Evolutionary conservation across 2,329 filamentous ascomycete species (phyloP), one percentile per base, ranked within the genome.

Genomic region (Diaporthe sp.): DNA sequence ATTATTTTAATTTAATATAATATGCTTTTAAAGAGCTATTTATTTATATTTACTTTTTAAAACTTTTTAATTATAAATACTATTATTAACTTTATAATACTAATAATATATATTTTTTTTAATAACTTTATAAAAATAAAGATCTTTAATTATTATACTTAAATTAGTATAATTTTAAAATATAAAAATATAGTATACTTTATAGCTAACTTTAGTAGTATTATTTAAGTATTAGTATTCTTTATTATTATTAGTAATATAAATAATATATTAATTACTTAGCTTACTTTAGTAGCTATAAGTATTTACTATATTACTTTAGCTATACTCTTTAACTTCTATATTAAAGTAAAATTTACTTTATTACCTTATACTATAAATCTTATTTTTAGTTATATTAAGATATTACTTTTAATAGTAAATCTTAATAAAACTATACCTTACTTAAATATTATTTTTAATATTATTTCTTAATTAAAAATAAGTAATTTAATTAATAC

Each of bases 131-230:
- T 13, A 30, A 47, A n/a, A 3, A 38, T 38, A 6, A 38, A 4
- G 47, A 28, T 3, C 45, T 28, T n/a, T 33, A 25, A 70, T 57
- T 22, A 57, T 5, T 22, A n/a, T 70, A 45, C 22, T n/a, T 42
- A 6, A 8, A 28, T 70, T 28, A 45, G 19, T 57, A 70, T 17
- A 19, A 70, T 58, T 33, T 9, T 10, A 45, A 45, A 57, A 25
- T 70, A 70, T 42, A 42, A 70, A 9, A 30, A 70, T 70, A 57
- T 57, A 38, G n/a, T 22, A 30, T 54, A 70, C 25, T 55, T 57
- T 55, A 70, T 58, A 38, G 35, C 35, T 38, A 38, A 10, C 35
- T 38, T 38, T 38, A 38, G 10, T 38, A 38, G 10, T 38, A 38
- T 10, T 38, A 38, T 38, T 38, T 38, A 38, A 38, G 35, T 10